Percentiles rank a stretch among this genome's conserved stretches.
These are phyloP conservation scores for Lachancea lanzarotensis DNA, from an alignment of 805 yeast species.

Conservation along the genomic window DNA sequence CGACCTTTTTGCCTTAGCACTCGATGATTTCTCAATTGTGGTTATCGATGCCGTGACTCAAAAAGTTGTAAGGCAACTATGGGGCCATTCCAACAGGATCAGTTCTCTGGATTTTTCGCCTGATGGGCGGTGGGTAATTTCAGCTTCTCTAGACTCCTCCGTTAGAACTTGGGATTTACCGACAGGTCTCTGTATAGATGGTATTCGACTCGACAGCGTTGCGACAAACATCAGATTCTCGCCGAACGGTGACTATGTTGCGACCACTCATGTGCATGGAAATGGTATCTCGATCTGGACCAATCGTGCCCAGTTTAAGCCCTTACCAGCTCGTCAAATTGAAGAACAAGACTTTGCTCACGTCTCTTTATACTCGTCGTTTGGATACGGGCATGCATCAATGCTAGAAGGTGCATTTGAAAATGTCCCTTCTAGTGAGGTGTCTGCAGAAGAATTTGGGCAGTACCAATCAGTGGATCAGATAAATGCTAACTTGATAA, in stretches of 20 bases:
- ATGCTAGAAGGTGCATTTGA: constrained; percentile 75
- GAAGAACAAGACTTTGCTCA: constrained; percentile 66
- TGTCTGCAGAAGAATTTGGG: constrained; percentile 27
- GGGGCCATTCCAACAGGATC: constrained; percentile 85
- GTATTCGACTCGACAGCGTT: constrained; percentile 68
- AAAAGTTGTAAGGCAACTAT: constrained; percentile 74
- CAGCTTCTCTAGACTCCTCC: constrained; percentile 77
- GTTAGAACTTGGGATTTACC: constrained; percentile 97
- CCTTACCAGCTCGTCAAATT: constrained; percentile 67
- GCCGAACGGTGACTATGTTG: constrained; percentile 82
- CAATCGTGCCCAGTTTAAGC: constrained; percentile 74
- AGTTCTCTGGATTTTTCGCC: constrained; percentile 87
- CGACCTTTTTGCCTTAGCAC: constrained; percentile 74
- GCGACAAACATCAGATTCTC: constrained; percentile 77
- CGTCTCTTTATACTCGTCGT: constrained; percentile 61
- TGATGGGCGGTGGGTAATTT: constrained; percentile 91
- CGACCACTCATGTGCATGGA: constrained; percentile 86
- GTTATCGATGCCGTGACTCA: constrained; percentile 78
- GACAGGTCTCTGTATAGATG: constrained; percentile 94
- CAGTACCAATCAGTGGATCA: constrained; percentile 54
- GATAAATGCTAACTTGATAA: constrained; percentile 53
- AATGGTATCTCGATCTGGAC: constrained; percentile 93
- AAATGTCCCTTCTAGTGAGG: constrained; percentile 33
- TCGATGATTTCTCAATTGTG: constrained; percentile 80
- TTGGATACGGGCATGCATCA: constrained; percentile 71